phyloP scores from a whole-genome alignment of 257 asterid genomes.

The Nicotiana attenuata region DNA sequence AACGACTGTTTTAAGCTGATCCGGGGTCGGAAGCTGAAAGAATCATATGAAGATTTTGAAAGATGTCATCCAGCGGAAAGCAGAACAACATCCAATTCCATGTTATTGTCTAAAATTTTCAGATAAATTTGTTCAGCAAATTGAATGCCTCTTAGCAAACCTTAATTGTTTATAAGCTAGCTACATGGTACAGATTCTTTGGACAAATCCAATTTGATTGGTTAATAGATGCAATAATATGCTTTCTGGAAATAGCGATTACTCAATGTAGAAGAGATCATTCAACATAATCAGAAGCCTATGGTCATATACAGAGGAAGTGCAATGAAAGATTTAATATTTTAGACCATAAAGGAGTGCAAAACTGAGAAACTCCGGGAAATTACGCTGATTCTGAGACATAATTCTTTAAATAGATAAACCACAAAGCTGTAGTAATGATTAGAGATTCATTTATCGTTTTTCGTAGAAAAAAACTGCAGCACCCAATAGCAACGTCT shows the following conservation, averaged over 20 bases:
- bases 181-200: not conserved
- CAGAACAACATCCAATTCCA: not conserved
- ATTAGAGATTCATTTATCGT: not conserved
- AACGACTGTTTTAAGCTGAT: slow-evolving; percentile 76
- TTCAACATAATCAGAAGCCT: not conserved
- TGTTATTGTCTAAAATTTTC: not conserved
- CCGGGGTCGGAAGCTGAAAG: slow-evolving; percentile 72
- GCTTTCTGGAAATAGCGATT: not conserved
- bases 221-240: not conserved
- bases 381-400: not conserved
- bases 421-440: not conserved
- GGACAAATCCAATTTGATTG: not conserved
- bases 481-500: not conserved
- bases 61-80: not conserved
- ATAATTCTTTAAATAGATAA: not conserved
- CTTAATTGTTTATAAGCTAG: not conserved
- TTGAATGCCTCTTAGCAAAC: not conserved
- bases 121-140: not conserved
- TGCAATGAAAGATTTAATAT: not conserved
- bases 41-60: not conserved
- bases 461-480: not conserved
- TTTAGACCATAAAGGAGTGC: not conserved
- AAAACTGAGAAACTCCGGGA: not conserved
- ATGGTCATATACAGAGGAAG: not conserved
- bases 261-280: not conserved